Percentiles rank a stretch among this genome's conserved stretches.
Conservation (phyloP, 345 rosid species). For the Eucalyptus grandis region DNA sequence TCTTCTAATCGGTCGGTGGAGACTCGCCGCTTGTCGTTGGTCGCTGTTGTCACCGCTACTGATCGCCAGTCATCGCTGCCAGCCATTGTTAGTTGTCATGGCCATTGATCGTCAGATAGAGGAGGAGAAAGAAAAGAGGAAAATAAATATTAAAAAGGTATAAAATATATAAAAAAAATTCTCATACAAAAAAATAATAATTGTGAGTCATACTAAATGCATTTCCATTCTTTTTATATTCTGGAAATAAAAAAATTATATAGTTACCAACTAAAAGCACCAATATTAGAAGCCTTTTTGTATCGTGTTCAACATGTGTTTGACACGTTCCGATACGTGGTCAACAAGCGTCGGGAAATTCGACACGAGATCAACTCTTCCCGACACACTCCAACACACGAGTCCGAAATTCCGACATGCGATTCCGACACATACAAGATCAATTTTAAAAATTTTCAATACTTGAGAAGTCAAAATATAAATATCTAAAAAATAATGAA, state of each 20-base stretch:
- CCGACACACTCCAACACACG: fast-evolving
- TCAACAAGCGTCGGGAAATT: too few relatives aligned
- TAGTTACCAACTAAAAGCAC: too few relatives aligned
- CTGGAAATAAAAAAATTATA: fast-evolving
- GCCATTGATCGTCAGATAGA: fast-evolving
- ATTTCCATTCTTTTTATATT: too few relatives aligned
- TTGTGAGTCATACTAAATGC: fast-evolving
- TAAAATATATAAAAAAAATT: too few relatives aligned
- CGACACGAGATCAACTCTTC: fast-evolving
- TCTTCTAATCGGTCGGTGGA: too few relatives aligned
- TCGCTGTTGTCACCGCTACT: fast-evolving
- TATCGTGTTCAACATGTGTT: too few relatives aligned
- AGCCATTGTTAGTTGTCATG: fast-evolving
- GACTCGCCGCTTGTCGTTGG: fast-evolving
- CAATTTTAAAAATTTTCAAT: too few relatives aligned
- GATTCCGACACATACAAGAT: fast-evolving
- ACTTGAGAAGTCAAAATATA: fast-evolving
- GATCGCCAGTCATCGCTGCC: fast-evolving
- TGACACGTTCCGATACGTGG: fast-evolving
- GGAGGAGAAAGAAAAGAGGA: fast-evolving
- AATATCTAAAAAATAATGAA: too few relatives aligned
- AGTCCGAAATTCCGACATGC: fast-evolving
- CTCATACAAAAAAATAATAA: too few relatives aligned
- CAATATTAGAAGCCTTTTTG: too few relatives aligned
- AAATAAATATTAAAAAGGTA: too few relatives aligned